Conservation (phyloP, 208 protist genomes). For the Crithidia fasciculata region DNA sequence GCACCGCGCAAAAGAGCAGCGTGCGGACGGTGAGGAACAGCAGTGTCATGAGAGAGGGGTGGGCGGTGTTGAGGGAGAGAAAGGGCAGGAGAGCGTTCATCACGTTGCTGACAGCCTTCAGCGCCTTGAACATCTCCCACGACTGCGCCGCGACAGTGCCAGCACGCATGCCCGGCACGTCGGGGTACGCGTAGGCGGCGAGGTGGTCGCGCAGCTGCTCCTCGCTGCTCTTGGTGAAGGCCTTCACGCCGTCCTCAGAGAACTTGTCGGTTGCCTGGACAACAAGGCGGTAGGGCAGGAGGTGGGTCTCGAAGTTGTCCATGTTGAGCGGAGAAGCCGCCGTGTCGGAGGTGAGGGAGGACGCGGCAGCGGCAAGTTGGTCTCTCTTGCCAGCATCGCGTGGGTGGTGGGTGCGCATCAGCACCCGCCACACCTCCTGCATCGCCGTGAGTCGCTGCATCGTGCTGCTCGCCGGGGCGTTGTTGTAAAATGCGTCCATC, state of each 20-base stretch:
- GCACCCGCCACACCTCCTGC: constrained; percentile 60
- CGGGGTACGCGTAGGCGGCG: constrained; percentile 25
- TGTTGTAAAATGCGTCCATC: constrained; percentile 90
- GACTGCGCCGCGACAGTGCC: constrained; percentile 31
- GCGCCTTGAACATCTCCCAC: constrained; percentile 62
- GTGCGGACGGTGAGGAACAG: constrained; percentile 70
- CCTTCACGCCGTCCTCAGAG: constrained; percentile 50
- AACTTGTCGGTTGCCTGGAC: constrained; percentile 62
- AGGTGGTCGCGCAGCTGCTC: constrained; percentile 34
- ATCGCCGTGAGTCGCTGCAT: constrained; percentile 53
- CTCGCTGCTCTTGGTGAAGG: constrained; percentile 61
- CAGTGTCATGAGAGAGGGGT: constrained; percentile 49
- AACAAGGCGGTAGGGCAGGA: constrained; percentile 39
- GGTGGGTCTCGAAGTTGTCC: constrained; percentile 28
- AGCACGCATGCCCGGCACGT: neutral
- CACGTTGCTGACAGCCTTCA: constrained; percentile 80
- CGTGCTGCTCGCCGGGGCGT: constrained; percentile 53
- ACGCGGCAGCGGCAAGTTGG: neutral
- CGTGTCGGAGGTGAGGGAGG: neutral
- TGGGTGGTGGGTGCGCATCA: constrained; percentile 23
- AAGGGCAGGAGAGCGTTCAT: constrained; percentile 78
- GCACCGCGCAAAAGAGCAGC: constrained; percentile 71
- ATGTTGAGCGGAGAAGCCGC: constrained; percentile 1
- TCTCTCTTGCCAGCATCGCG: neutral
- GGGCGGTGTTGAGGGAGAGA: constrained; percentile 62